Evolutionary conservation across 2,329 filamentous ascomycete genomes (phyloP).

Genomic region (Cytospora schulzeri): DNA sequence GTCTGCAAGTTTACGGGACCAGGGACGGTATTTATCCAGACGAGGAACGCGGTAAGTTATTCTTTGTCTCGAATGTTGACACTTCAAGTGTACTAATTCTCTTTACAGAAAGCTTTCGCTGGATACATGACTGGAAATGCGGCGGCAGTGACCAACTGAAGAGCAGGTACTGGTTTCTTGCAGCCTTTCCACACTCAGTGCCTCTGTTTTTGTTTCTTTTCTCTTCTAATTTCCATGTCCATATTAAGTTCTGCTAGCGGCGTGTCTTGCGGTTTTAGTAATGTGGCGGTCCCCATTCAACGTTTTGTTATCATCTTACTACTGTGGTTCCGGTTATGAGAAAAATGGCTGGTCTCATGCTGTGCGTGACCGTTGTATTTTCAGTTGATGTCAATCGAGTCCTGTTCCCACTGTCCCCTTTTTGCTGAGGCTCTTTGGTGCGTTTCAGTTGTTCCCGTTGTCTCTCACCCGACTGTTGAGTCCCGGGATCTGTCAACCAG

Average conservation of each 20-base stretch:
- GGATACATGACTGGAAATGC: conserved; percentile 26
- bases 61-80: background rate
- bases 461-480: too few relatives aligned
- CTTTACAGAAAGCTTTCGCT: conserved; percentile 27
- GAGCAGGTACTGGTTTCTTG: background rate
- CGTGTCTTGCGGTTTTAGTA: background rate
- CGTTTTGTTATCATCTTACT: background rate
- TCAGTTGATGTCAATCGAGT: background rate
- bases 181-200: background rate
- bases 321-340: too few relatives aligned
- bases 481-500: too few relatives aligned
- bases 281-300: background rate
- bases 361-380: too few relatives aligned
- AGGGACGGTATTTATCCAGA: conserved; percentile 90
- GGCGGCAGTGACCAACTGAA: conserved; percentile 6
- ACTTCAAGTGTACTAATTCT: background rate
- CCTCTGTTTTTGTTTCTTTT: background rate
- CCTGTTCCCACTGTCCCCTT: background rate
- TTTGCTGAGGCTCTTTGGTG: too few relatives aligned
- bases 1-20: conserved; percentile 95
- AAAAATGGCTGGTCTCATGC: too few relatives aligned
- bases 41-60: conserved; percentile 72
- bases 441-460: too few relatives aligned
- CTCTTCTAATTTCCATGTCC: background rate
- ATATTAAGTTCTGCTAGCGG: background rate